A percentile compares a stretch with the other conserved stretches of the same genome.
Evolutionary conservation across 1,139 yeast genomes (phyloP).

Genomic region (Geotrichum bryndzae): DNA sequence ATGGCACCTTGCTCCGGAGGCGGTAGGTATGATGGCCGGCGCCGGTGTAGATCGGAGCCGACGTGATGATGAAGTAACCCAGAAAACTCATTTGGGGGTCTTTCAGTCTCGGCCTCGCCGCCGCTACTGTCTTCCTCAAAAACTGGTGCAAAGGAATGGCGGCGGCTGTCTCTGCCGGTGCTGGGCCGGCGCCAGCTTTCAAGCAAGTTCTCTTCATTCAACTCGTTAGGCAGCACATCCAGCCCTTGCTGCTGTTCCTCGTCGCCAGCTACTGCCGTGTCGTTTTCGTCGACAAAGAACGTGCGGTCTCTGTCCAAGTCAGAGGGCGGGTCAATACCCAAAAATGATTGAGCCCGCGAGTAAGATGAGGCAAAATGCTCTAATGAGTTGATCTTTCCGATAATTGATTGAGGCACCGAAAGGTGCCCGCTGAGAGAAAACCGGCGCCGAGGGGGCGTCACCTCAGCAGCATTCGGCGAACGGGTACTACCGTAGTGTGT

Average conservation of each 20-base stretch:
- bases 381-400: slow-evolving; percentile 48
- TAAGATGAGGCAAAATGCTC: slow-evolving; percentile 75
- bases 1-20: slow-evolving; percentile 23
- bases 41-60: slow-evolving; percentile 20
- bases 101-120: not conserved
- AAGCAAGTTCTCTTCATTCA: not conserved
- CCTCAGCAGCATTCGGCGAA: not conserved
- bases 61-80: not conserved
- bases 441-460: not conserved
- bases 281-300: slow-evolving; percentile 37
- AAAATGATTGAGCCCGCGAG: slow-evolving; percentile 69
- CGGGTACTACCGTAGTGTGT: not conserved
- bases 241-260: not conserved
- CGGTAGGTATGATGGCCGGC: slow-evolving; percentile 21
- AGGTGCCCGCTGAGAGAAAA: not conserved
- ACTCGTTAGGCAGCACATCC: not conserved
- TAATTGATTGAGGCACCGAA: not conserved
- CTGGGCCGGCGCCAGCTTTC: not conserved
- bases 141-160: not conserved
- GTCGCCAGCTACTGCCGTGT: not conserved
- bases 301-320: slow-evolving; percentile 41
- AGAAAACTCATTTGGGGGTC: not conserved
- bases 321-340: slow-evolving; percentile 44
- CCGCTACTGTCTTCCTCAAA: slow-evolving; percentile 1
- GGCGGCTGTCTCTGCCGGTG: not conserved